Percentiles rank a stretch among this genome's conserved stretches.
phyloP scores from a whole-genome alignment of 2,329 filamentous ascomycete genomes.

The Nothophaeocryptopus gaeumannii region DNA sequence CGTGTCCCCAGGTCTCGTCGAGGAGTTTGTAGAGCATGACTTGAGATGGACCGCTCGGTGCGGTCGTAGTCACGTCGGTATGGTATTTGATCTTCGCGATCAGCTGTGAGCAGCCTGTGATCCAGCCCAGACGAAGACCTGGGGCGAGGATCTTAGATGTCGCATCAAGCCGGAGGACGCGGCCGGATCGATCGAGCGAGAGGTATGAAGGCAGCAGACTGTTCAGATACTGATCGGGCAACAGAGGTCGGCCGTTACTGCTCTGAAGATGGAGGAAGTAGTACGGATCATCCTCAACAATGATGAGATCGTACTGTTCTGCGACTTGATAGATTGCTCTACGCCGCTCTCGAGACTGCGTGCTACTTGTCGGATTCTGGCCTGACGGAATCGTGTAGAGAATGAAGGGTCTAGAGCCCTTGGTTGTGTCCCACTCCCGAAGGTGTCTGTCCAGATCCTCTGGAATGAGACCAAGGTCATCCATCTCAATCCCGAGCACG shows the following conservation, averaged over 20 bases:
- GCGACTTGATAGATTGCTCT: conserved; percentile 30
- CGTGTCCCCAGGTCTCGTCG: conserved; percentile 35
- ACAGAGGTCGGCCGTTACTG: background rate
- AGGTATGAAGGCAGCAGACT: conserved; percentile 32
- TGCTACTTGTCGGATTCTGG: conserved; percentile 32
- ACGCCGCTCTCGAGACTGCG: conserved; percentile 26
- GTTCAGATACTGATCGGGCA: conserved; percentile 13
- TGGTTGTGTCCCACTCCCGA: conserved; percentile 25
- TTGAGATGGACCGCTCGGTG: conserved; percentile 31
- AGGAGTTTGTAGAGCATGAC: conserved; percentile 34
- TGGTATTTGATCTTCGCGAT: conserved; percentile 30
- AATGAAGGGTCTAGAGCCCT: conserved; percentile 25
- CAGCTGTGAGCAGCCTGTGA: conserved; percentile 30
- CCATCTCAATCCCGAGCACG: conserved; percentile 30
- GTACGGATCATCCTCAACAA: conserved; percentile 36
- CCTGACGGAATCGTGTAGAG: conserved; percentile 36
- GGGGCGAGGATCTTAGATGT: conserved; percentile 36
- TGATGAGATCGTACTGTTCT: conserved; percentile 29
- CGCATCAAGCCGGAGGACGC: conserved; percentile 35
- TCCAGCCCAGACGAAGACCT: conserved; percentile 34
- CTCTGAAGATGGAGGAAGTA: conserved; percentile 26
- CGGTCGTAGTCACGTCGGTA: conserved; percentile 24
- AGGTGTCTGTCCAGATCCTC: conserved; percentile 27
- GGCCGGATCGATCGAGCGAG: conserved; percentile 34
- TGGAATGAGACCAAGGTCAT: conserved; percentile 30